phyloP scores from a whole-genome alignment of 192 early-diverging fungal species.

The Backusella tarrabulga region DNA sequence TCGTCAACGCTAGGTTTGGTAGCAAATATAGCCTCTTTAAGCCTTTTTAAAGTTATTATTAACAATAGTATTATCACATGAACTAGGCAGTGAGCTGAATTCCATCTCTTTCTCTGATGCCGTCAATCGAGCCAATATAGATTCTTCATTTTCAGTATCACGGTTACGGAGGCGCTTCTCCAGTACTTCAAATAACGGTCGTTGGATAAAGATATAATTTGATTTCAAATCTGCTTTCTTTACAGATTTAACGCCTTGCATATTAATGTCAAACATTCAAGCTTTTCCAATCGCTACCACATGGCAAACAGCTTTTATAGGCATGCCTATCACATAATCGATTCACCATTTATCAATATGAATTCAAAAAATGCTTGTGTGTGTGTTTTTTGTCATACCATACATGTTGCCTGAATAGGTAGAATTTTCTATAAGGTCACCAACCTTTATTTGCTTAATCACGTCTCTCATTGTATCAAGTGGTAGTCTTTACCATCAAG shows the following conservation, averaged over 20 bases:
- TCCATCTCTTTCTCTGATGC: slow-evolving; percentile 82
- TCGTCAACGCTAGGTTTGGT: background rate
- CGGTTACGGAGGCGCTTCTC: slow-evolving; percentile 82
- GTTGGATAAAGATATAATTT: slow-evolving; percentile 82
- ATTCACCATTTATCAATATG: background rate
- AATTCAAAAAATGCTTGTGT: background rate
- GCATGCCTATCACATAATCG: slow-evolving; percentile 53
- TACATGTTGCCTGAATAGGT: slow-evolving; percentile 92
- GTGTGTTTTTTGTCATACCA: slow-evolving; percentile 36
- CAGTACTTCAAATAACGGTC: slow-evolving; percentile 75
- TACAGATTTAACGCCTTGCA: slow-evolving; percentile 81
- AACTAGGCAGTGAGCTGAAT: slow-evolving; percentile 61
- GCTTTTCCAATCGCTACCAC: slow-evolving; percentile 74
- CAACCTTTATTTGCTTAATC: slow-evolving; percentile 54
- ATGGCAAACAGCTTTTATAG: slow-evolving; percentile 70
- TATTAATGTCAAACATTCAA: slow-evolving; percentile 93
- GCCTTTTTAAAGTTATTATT: slow-evolving; percentile 84
- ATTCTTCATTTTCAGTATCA: slow-evolving; percentile 85
- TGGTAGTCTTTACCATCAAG: slow-evolving; percentile 79
- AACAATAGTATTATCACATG: slow-evolving; percentile 73
- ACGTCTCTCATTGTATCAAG: slow-evolving; percentile 71
- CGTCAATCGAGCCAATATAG: slow-evolving; percentile 69
- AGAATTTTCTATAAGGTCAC: slow-evolving; percentile 89
- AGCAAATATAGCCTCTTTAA: slow-evolving; percentile 60
- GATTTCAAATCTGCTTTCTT: slow-evolving; percentile 72